Base-by-base conservation (phyloP, 179 eudicot genomes). In the Silene noctiflora region DNA sequence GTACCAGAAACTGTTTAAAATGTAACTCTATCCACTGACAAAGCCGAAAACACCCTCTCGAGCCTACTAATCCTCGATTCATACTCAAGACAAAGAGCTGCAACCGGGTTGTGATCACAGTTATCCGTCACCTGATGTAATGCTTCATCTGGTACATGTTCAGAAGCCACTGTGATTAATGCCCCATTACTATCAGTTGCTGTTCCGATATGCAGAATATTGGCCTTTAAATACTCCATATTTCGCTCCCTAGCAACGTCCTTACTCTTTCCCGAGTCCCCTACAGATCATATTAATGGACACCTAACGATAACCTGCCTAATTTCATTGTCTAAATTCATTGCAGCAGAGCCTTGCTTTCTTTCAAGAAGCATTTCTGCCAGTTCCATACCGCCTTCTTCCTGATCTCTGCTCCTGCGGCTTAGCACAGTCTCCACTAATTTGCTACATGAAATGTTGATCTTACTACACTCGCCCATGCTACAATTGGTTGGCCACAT, bases 51-150 rank as follows among this genome's bases (percentile, higher is more conserved):
- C 24, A 59, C 27, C 22, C 5, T 71, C 29, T 77, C 71, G 6
- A 77, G 70, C 35, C 0, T 61, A 71, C 64, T 78, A n/a, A 78
- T 63, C 55, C 80, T 78, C 13, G 65, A 64, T 64, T 78, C 76
- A 51, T 48, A 59, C 42, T 20, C 66, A 29, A 17, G 17, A 71
- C 56, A 16, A 19, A 42, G 42, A 22, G 21, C 53, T 21, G 29
- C 33, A 39, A 73, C 11, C 16, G 55, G 55, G 33, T 60, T 12
- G 11, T n/a, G n/a, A n/a, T 20, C 3, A 13, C 42, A 35, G 8
- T 1, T 10, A 48, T 48, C 55, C 13, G 16, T 2, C 55, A 35
- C 42, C 42, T 35, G 74, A 51, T 3, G 14, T 71, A 7, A 21
- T 20, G 55, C 58, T 60, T 60, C 29, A 61, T 24, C 68, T 72